Conservation (phyloP, 2,329 filamentous ascomycete genomes). For the Rugonectria rugulosa region DNA sequence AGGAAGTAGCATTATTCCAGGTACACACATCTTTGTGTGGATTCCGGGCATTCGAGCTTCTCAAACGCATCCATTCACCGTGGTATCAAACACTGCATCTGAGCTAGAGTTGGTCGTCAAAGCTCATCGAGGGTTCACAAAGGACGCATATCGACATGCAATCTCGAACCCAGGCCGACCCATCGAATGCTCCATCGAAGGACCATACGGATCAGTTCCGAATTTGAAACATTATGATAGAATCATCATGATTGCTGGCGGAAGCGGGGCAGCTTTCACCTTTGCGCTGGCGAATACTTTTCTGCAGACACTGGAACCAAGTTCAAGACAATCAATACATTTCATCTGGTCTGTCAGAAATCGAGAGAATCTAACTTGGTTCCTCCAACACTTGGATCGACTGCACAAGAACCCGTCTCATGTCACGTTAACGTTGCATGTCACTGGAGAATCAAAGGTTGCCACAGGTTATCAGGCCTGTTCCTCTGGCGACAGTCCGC, state of each 20-base stretch:
- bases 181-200: slow-evolving; percentile 58
- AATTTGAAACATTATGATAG: slow-evolving; percentile 45
- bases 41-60: slow-evolving; percentile 59
- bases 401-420: slow-evolving; percentile 1
- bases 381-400: background rate
- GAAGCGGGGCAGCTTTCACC: slow-evolving; percentile 36
- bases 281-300: slow-evolving; percentile 28
- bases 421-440: slow-evolving; percentile 1
- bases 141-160: slow-evolving; percentile 56
- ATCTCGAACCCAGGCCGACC: slow-evolving; percentile 49
- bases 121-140: slow-evolving; percentile 60
- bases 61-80: slow-evolving; percentile 65
- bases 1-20: slow-evolving; percentile 43
- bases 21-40: slow-evolving; percentile 61
- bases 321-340: background rate
- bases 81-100: slow-evolving; percentile 51
- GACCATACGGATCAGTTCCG: slow-evolving; percentile 61
- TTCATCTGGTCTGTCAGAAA: slow-evolving; percentile 29
- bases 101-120: slow-evolving; percentile 59
- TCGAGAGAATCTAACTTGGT: slow-evolving; percentile 7
- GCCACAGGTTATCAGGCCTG: background rate
- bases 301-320: slow-evolving; percentile 3
- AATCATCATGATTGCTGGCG: slow-evolving; percentile 34
- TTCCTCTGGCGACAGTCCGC: slow-evolving; percentile 1
- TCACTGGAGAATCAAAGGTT: slow-evolving; percentile 2